Base-by-base conservation (phyloP, 345 rosid genomes). In the Barbarea vulgaris region DNA sequence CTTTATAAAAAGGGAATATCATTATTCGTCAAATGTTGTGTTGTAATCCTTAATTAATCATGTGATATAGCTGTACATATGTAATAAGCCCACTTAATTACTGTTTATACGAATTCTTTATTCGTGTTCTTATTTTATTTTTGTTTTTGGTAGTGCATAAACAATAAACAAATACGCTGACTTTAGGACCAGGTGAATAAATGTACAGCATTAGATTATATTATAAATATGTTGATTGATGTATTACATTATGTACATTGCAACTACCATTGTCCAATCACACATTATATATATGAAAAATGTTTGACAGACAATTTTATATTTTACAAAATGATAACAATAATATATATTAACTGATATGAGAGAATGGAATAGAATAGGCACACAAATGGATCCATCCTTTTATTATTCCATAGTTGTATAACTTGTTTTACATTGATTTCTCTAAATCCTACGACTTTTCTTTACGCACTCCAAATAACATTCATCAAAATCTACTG, bases 401-500 rank as follows among this genome's bases (percentile, higher is more conserved):
- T 36, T 42, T 41, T 60, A 75, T 76, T 76, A 61, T 61, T 61
- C 63, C 74, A 41, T 59, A 68, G 30, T 39, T 76, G 69, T 63
- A 62, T 76, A 60, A 59, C 5, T 41, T 60, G 69, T 64, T 42
- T 64, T 73, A 74, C 72, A 74, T 69, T 54, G 52, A 18, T 54
- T 34, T 62, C 64, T 76, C 74, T 76, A 69, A 62, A 64, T 30
- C 64, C 74, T 76, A 61, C 50, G 15, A 51, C 7, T 3, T 52
- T 51, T 62, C n/a, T 62, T 42, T 8, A 62, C n/a, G 39, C 72
- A 56, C 44, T 41, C 56, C 52, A 19, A 75, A 24, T 74, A 34
- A 74, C 60, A 74, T 52, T 67, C 21, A 51, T 30, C 67, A 77
- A 71, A 63, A 56, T 47, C 80, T 70, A 77, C 79, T 51, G 9